Evolutionary conservation across 495 filamentous ascomycete genomes (phyloP).

Genomic region (Penicillium paradoxum): DNA sequence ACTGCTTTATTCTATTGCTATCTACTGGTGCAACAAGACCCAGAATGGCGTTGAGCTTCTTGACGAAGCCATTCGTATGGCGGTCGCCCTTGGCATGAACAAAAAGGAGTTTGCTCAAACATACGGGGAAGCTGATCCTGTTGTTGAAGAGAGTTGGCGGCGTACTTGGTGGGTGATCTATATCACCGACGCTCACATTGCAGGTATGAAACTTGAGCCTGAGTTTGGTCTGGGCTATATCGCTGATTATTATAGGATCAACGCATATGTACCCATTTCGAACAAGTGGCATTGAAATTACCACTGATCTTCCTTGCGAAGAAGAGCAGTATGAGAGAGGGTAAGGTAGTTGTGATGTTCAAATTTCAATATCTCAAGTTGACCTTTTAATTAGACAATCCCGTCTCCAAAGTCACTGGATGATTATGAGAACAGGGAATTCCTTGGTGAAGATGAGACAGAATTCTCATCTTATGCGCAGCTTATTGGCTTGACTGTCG

Average conservation of each 20-base stretch:
- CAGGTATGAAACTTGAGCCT: conserved; percentile 9
- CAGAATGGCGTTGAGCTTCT: conserved; percentile 13
- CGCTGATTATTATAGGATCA: not conserved
- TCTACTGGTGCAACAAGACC: conserved; percentile 22
- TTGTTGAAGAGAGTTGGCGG: conserved; percentile 26
- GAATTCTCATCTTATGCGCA: conserved; percentile 20
- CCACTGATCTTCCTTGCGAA: conserved; percentile 17
- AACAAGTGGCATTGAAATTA: conserved; percentile 10
- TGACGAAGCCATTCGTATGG: conserved; percentile 14
- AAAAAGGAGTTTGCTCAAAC: conserved; percentile 9
- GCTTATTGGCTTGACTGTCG: conserved; percentile 13
- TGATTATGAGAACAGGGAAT: conserved; percentile 20
- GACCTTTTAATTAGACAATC: conserved; percentile 6
- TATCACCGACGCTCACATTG: conserved; percentile 25
- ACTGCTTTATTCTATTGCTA: conserved; percentile 19
- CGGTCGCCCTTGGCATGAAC: conserved; percentile 21
- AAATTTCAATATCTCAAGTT: not conserved
- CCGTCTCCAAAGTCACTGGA: conserved; percentile 9
- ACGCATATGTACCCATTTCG: conserved; percentile 19
- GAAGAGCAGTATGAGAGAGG: conserved; percentile 13
- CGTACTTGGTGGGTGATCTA: conserved; percentile 31
- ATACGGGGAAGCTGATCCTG: conserved; percentile 4
- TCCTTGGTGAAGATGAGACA: conserved; percentile 7
- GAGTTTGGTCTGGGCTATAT: not conserved
- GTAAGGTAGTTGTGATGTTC: conserved; percentile 1